Conservation (phyloP, 2,329 filamentous ascomycete genomes). For the Amphichorda felina region DNA sequence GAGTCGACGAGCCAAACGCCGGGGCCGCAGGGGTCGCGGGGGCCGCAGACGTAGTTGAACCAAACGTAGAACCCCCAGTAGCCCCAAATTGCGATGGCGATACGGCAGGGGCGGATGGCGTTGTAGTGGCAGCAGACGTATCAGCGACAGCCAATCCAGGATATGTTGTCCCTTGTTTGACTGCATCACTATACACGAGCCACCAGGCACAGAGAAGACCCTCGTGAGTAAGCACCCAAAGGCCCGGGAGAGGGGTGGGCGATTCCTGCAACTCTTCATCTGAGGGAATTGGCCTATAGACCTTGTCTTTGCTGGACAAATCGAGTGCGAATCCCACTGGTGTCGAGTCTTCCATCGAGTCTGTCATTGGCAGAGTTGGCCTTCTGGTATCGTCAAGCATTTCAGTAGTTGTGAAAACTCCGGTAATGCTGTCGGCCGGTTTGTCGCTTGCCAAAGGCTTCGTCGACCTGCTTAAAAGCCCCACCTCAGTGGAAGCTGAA, state of each 20-base stretch:
- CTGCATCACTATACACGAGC: constrained; percentile 80
- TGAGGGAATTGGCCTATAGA: constrained; percentile 63
- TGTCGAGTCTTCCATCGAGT: constrained; percentile 51
- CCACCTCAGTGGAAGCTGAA: constrained; percentile 68
- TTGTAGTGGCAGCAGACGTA: constrained; percentile 15
- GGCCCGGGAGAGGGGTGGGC: constrained; percentile 65
- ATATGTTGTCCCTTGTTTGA: constrained; percentile 63
- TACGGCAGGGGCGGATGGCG: constrained; percentile 15
- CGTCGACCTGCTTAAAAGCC: constrained; percentile 64
- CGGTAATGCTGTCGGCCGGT: constrained; percentile 44
- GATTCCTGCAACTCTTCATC: constrained; percentile 72
- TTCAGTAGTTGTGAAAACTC: constrained; percentile 63
- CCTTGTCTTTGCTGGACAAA: constrained; percentile 69
- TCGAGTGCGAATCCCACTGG: constrained; percentile 74
- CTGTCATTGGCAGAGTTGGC: constrained; percentile 62
- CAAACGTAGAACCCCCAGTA: constrained; percentile 28
- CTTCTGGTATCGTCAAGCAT: constrained; percentile 62
- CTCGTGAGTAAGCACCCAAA: constrained; percentile 81
- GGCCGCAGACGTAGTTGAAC: constrained; percentile 22
- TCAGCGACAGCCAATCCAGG: constrained; percentile 49
- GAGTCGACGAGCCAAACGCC: constrained; percentile 35
- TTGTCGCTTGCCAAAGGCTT: constrained; percentile 50
- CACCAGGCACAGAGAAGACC: constrained; percentile 82
- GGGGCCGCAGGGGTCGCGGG: constrained; percentile 26
- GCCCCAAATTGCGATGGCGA: constrained; percentile 17